A percentile compares a stretch with the other conserved stretches of the same genome.
These are phyloP conservation scores for Boletus subparvulus DNA, from an alignment of 768 basidiomycete species.

Conservation along the genomic window DNA sequence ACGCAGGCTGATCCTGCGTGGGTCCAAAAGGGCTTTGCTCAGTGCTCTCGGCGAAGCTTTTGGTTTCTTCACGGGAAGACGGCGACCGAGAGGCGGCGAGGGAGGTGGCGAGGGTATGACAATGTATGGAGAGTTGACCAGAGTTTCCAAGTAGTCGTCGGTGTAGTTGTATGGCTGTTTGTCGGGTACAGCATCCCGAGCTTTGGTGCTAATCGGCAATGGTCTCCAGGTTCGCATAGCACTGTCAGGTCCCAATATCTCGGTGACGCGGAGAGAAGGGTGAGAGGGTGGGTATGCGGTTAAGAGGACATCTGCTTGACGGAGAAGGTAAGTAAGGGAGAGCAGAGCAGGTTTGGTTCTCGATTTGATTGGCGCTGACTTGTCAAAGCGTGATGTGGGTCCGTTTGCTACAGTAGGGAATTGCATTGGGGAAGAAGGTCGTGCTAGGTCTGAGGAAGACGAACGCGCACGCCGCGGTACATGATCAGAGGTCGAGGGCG, in stretches of 20 bases:
- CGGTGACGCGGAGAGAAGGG: conserved; percentile 48
- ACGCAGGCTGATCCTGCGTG: conserved; percentile 20
- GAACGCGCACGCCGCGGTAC: conserved; percentile 3
- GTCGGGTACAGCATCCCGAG: conserved; percentile 18
- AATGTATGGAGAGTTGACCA: conserved; percentile 22
- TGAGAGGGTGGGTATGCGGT: conserved; percentile 59
- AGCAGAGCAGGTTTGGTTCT: conserved; percentile 29
- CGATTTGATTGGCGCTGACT: conserved; percentile 5
- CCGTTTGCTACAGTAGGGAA: not conserved
- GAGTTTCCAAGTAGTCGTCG: conserved; percentile 27
- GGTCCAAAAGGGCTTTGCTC: conserved; percentile 10
- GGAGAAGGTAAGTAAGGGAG: conserved; percentile 52
- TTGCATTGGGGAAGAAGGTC: not conserved
- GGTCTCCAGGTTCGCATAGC: conserved; percentile 68
- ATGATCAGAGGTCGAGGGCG: not conserved
- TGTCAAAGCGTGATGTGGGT: conserved; percentile 2
- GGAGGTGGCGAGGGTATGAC: conserved; percentile 29
- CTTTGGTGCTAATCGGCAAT: conserved; percentile 26
- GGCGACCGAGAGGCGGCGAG: conserved; percentile 13
- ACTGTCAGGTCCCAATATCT: conserved; percentile 78
- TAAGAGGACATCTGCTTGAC: conserved; percentile 58
- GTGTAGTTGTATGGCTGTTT: conserved; percentile 23
- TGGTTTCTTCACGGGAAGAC: conserved; percentile 22
- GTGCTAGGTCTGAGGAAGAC: conserved; percentile 3
- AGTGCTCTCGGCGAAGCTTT: conserved; percentile 5